Evolutionary conservation across 116 monocot species (phyloP).

Genomic region (Thalassia testudinum): DNA sequence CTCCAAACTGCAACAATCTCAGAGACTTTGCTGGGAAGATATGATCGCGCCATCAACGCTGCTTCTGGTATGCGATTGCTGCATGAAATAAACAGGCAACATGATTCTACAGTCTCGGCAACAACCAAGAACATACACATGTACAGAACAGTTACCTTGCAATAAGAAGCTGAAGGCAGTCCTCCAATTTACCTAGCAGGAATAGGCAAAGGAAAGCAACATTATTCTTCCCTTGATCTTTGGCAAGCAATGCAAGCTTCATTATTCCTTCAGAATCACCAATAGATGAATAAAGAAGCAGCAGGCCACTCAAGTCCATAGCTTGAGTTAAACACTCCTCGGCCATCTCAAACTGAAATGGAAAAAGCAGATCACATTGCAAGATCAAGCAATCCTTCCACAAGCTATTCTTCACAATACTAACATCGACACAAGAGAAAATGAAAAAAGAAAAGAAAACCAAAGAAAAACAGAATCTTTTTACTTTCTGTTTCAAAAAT

Average conservation of each 20-base stretch:
- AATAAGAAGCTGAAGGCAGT: conserved; percentile 71
- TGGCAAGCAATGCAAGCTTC: conserved; percentile 70
- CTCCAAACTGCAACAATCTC: conserved; percentile 84
- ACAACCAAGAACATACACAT: neutral
- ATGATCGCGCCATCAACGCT: conserved; percentile 86
- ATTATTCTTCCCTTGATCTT: conserved; percentile 91
- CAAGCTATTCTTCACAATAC: too few species aligned
- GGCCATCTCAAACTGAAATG: conserved; percentile 66
- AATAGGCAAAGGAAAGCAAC: conserved; percentile 92
- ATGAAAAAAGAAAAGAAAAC: too few species aligned
- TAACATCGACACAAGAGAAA: too few species aligned
- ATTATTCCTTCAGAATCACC: conserved; percentile 82
- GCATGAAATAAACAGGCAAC: conserved; percentile 1
- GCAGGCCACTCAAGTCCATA: conserved; percentile 77
- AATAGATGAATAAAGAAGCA: conserved; percentile 72
- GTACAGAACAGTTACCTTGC: conserved; percentile 39
- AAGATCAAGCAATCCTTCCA: too few species aligned
- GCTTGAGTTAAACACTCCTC: conserved; percentile 78
- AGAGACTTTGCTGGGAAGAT: conserved; percentile 88
- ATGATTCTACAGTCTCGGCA: neutral
- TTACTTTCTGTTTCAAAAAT: too few species aligned
- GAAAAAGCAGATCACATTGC: too few species aligned
- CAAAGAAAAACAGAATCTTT: too few species aligned
- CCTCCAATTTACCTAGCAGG: conserved; percentile 81
- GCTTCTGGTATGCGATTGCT: conserved; percentile 96